phyloP scores from a whole-genome alignment of 2,329 filamentous ascomycete genomes.

The Acrocalymma vagum region DNA sequence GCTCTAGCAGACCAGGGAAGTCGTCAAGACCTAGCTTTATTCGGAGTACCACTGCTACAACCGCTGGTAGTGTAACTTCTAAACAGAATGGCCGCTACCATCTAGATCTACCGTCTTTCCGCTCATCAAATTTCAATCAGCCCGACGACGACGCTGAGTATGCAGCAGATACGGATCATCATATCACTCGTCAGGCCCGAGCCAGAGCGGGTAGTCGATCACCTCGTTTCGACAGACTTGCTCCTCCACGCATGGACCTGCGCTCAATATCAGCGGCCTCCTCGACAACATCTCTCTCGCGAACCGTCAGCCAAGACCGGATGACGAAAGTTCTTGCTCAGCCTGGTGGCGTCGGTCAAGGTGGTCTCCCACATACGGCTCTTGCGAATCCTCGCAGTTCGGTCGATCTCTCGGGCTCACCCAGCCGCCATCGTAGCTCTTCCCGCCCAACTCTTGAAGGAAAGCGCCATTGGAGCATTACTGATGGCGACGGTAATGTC shows the following conservation, averaged over 20 bases:
- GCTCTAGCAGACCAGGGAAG: constrained; percentile 13
- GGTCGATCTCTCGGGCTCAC: constrained; percentile 17
- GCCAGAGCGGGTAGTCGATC: constrained; percentile 48
- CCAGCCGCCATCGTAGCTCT: constrained; percentile 24
- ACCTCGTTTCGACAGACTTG: constrained; percentile 54
- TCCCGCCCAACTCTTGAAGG: constrained; percentile 49
- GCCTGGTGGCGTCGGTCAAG: constrained; percentile 38
- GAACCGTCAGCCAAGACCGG: constrained; percentile 29
- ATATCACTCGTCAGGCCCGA: constrained; percentile 53
- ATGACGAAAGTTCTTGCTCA: constrained; percentile 42
- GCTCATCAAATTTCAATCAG: constrained; percentile 34
- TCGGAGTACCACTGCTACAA: constrained; percentile 34
- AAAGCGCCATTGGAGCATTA: constrained; percentile 67
- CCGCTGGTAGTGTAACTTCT: constrained; percentile 27
- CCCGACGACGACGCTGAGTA: constrained; percentile 34
- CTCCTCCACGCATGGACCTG: constrained; percentile 60
- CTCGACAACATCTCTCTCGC: constrained; percentile 29
- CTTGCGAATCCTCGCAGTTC: too few species aligned
- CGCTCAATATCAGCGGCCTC: constrained; percentile 33
- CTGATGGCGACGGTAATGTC: constrained; percentile 51
- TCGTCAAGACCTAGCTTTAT: constrained; percentile 38
- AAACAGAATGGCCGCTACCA: constrained; percentile 37
- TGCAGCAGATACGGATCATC: constrained; percentile 39
- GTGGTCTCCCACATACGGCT: constrained; percentile 36
- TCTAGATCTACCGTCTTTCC: constrained; percentile 46